These are phyloP conservation scores for Penicillium waksmanii DNA, from an alignment of 495 filamentous ascomycete genomes.

Conservation along the genomic window DNA sequence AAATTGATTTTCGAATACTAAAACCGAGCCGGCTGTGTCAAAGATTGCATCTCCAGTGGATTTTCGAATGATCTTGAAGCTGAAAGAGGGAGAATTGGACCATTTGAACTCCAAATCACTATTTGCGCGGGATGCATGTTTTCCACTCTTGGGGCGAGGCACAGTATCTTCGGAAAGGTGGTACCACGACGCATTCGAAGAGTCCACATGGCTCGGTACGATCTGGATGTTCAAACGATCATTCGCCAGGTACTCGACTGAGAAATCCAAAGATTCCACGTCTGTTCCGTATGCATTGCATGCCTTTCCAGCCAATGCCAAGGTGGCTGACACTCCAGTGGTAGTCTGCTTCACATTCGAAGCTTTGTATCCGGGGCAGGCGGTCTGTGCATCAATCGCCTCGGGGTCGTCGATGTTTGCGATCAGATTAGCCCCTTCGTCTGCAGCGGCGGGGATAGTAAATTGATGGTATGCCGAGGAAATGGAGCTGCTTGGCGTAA, in stretches of 20 bases:
- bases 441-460: constrained; percentile 61
- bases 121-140: constrained; percentile 34
- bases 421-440: constrained; percentile 60
- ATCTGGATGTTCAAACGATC: constrained; percentile 59
- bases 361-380: constrained; percentile 67
- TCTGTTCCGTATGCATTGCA: constrained; percentile 68
- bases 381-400: constrained; percentile 70
- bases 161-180: constrained; percentile 66
- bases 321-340: constrained; percentile 54
- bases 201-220: constrained; percentile 62
- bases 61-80: constrained; percentile 59
- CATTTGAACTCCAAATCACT: constrained; percentile 60
- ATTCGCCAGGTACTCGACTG: constrained; percentile 59
- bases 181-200: constrained; percentile 70
- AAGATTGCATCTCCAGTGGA: constrained; percentile 62
- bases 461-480: constrained; percentile 40
- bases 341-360: constrained; percentile 49
- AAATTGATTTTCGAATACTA: constrained; percentile 69
- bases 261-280: constrained; percentile 57
- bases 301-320: constrained; percentile 57
- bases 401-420: constrained; percentile 73
- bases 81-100: constrained; percentile 64
- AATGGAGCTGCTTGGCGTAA: constrained; percentile 17
- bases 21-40: constrained; percentile 54
- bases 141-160: constrained; percentile 56